These are phyloP conservation scores for Cyclostephanos invisitatus DNA, from an alignment of 108 stramenopile genomes.

Conservation along the genomic window DNA sequence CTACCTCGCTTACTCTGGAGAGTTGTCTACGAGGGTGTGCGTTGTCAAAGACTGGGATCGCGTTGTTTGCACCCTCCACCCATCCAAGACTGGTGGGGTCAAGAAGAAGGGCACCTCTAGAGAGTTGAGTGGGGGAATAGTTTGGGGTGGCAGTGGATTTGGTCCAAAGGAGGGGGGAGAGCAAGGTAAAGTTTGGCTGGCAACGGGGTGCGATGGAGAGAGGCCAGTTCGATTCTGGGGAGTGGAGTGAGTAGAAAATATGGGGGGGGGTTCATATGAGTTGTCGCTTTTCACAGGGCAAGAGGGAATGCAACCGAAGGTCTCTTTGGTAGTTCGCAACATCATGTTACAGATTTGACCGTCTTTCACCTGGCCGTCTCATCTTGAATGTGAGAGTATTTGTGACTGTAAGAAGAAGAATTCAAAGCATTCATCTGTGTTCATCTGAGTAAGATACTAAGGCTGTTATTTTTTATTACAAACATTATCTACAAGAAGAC, in stretches of 20 bases:
- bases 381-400: no score
- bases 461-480: no score
- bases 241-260: slow-evolving; percentile 14
- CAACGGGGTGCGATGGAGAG: slow-evolving; percentile 43
- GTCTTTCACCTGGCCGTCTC: no score
- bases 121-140: neutral
- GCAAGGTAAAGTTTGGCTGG: slow-evolving; percentile 32
- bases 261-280: no score
- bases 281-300: no score
- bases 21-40: slow-evolving; percentile 53
- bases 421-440: no score
- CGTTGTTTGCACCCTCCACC: slow-evolving; percentile 30
- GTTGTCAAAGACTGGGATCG: slow-evolving; percentile 80
- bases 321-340: no score
- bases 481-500: no score
- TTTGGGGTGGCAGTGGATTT: slow-evolving; percentile 14
- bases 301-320: no score
- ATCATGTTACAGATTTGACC: no score
- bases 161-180: slow-evolving; percentile 14
- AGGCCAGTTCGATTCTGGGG: slow-evolving; percentile 48
- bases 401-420: no score
- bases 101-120: slow-evolving; percentile 3
- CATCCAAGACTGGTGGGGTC: slow-evolving; percentile 17
- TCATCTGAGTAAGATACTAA: no score
- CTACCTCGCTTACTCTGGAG: slow-evolving; percentile 68